A percentile compares a stretch with the other conserved stretches of the same genome.
phyloP scores from a whole-genome alignment of 75 land plant genomes.

The Cupressus sempervirens region DNA sequence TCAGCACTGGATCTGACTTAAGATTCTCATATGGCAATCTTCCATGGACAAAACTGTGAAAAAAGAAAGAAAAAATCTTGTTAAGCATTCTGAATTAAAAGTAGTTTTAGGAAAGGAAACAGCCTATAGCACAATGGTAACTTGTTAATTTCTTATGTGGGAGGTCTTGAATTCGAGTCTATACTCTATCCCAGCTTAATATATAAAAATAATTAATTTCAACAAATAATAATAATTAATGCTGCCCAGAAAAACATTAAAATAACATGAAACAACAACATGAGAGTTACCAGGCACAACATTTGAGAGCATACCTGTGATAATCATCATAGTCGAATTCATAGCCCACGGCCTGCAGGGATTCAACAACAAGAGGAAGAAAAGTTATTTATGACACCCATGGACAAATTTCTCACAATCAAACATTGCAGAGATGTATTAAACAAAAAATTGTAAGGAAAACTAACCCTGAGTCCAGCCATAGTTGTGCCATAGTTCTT shows the following conservation, averaged over 20 bases:
- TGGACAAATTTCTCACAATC: neutral
- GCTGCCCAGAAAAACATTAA: no score
- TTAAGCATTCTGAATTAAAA: neutral
- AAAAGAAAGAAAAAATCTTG: neutral
- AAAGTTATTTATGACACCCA: neutral
- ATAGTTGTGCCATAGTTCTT: slow-evolving; percentile 80
- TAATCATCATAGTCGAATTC: slow-evolving; percentile 85
- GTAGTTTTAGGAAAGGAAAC: neutral
- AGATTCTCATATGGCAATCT: slow-evolving; percentile 64
- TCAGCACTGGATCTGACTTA: slow-evolving; percentile 62
- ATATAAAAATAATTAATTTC: no score
- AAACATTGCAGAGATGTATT: neutral
- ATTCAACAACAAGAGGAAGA: neutral
- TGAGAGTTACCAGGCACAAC: neutral
- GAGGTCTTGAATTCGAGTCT: no score
- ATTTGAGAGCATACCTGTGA: slow-evolving; percentile 48
- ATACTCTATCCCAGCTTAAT: no score
- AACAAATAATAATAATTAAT: no score
- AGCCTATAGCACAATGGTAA: no score
- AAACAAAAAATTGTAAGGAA: neutral
- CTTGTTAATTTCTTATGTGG: no score
- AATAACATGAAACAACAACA: neutral
- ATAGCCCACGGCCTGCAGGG: slow-evolving; percentile 72
- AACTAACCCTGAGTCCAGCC: slow-evolving; percentile 80
- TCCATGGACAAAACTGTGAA: slow-evolving; percentile 45